phyloP scores from a whole-genome alignment of 164 flowering plant genomes.

The Magnolia changhungtana region DNA sequence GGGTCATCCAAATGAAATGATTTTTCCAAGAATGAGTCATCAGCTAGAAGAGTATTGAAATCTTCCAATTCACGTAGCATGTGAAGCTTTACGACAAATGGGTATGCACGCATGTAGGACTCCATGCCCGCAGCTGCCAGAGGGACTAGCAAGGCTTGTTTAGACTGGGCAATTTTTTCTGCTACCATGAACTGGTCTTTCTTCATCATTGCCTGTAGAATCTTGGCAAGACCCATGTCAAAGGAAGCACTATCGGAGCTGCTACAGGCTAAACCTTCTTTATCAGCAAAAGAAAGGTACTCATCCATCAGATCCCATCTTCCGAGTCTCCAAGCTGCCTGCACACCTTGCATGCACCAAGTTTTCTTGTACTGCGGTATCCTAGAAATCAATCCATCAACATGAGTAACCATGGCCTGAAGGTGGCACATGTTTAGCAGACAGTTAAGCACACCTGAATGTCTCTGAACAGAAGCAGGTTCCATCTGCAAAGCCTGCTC shows the following conservation, averaged over 20 bases:
- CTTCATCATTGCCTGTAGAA: conserved; percentile 90
- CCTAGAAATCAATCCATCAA: conserved; percentile 89
- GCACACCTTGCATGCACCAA: conserved; percentile 99
- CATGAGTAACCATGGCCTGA: conserved; percentile 95
- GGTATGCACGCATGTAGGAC: conserved; percentile 90
- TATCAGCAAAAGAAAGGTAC: conserved; percentile 79
- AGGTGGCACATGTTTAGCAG: conserved; percentile 92
- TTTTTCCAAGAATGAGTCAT: conserved; percentile 79
- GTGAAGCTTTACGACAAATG: conserved; percentile 90
- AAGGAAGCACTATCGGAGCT: conserved; percentile 84
- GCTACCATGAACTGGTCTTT: conserved; percentile 83
- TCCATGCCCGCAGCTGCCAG: conserved; percentile 99
- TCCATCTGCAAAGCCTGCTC: conserved; percentile 98
- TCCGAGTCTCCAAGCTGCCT: conserved; percentile 99
- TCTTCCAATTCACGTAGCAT: conserved; percentile 87
- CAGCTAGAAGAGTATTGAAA: conserved; percentile 64
- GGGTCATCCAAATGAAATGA: conserved; percentile 50
- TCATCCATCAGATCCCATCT: conserved; percentile 98
- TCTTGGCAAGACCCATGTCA: conserved; percentile 94
- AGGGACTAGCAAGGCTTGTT: conserved; percentile 91
- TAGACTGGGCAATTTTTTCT: conserved; percentile 82
- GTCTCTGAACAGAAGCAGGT: conserved; percentile 83
- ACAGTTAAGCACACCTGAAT: conserved; percentile 93
- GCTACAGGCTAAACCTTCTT: conserved; percentile 75
- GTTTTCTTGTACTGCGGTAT: conserved; percentile 81